Base-by-base conservation (phyloP, 805 yeast species). In the Pichia manshurica region DNA sequence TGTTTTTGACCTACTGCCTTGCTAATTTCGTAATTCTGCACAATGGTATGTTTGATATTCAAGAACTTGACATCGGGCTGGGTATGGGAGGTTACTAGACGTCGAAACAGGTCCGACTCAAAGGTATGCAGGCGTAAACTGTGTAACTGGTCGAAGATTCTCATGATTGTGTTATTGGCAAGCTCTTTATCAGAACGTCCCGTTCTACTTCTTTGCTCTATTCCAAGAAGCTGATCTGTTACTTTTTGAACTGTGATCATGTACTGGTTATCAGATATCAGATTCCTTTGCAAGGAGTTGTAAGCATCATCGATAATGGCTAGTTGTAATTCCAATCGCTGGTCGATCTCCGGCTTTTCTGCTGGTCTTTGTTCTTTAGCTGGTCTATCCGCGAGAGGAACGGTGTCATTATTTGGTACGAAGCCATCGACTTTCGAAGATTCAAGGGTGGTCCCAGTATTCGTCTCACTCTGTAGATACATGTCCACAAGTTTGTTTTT, bases 111-210 rank as follows among this genome's bases (percentile, higher is more conserved):
- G 19, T 16, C 16, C 9, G 47, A 37, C 17, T 52, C 56, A 8
- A 49, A 41, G 2, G 47, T 16, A 7, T 44, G 19, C 9, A 56
- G 34, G 31, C 40, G 39, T 19, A 51, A 45, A 15, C 45, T 47
- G 47, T 53, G 53, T 10, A 56, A 43, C 36, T 59, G 61, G 6
- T 45, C 35, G 35, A 53, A 59, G 2, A 56, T 42, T 17, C 28
- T 29, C 38, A 35, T 41, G n/a, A 46, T 22, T 3, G 32, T 22
- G 42, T 46, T 46, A 22, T 46, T 42, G 13, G 37, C 15, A 3
- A 13, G 2, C 10, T 46, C 49, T 13, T 15, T 13, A 25, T 17
- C 25, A 6, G 19, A 23, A 6, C 10, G 29, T 9, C 20, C 20
- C 28, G n/a, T 7, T 19, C 34, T 40, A 9, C 23, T 4, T 19